These are phyloP conservation scores for Sporothrix variecibatus DNA, from an alignment of 2,329 filamentous ascomycete species.

Conservation along the genomic window DNA sequence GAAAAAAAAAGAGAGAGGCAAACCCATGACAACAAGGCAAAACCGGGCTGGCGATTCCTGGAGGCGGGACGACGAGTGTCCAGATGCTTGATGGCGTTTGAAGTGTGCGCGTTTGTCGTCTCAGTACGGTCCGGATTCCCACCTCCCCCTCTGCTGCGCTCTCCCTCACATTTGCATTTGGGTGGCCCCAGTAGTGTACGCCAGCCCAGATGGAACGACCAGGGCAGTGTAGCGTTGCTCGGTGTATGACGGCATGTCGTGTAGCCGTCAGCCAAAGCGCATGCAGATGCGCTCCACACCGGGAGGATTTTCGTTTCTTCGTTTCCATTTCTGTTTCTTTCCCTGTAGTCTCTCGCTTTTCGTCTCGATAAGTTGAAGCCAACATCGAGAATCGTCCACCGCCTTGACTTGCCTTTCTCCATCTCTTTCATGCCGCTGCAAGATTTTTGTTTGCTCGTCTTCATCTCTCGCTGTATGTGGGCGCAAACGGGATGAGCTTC, in stretches of 20 bases:
- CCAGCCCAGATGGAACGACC: neutral
- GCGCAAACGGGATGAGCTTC: neutral
- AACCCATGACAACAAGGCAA: neutral
- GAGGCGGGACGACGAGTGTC: neutral
- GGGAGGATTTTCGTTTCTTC: constrained; percentile 8
- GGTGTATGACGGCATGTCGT: constrained; percentile 27
- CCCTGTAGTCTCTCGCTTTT: neutral
- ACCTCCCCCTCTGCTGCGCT: neutral
- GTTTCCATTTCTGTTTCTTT: constrained; percentile 9
- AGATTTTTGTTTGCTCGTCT: neutral
- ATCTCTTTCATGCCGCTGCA: neutral
- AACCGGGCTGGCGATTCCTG: neutral
- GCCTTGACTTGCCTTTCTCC: neutral
- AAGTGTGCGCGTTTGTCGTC: neutral
- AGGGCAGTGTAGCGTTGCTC: constrained; percentile 21
- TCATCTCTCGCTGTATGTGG: neutral
- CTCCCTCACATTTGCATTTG: neutral
- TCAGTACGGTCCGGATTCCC: constrained; percentile 7
- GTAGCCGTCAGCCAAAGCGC: constrained; percentile 17
- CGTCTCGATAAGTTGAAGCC: neutral
- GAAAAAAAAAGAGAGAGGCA: neutral
- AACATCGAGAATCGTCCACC: neutral
- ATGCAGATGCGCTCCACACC: constrained; percentile 18
- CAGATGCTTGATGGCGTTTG: neutral
- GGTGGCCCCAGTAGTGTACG: neutral